Conservation (phyloP, 2,329 filamentous ascomycete genomes). For the Exophiala spinifera region DNA sequence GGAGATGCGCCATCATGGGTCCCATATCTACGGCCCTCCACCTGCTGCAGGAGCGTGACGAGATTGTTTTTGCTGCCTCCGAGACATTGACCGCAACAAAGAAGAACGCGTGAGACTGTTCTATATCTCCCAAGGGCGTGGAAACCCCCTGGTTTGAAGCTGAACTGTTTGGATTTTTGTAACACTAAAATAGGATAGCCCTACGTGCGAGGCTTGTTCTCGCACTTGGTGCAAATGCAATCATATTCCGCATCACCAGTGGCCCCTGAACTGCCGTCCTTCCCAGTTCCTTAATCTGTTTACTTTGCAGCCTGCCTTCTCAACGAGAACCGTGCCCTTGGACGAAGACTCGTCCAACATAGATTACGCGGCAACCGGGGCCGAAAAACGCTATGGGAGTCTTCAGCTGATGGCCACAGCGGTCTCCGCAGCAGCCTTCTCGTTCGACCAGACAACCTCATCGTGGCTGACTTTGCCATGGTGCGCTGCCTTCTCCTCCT, state of each 20-base stretch:
- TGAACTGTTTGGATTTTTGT: no score
- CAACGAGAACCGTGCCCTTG: not conserved
- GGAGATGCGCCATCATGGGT: constrained; percentile 37
- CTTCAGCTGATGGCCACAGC: constrained; percentile 18
- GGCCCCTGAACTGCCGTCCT: no score
- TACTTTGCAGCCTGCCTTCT: not conserved
- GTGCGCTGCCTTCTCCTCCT: constrained; percentile 16
- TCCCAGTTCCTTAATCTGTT: not conserved
- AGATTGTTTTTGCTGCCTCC: constrained; percentile 35
- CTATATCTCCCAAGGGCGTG: no score
- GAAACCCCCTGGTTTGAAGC: no score
- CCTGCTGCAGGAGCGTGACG: constrained; percentile 50
- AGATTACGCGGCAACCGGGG: not conserved
- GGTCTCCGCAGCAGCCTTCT: constrained; percentile 44
- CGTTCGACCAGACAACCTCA: constrained; percentile 15
- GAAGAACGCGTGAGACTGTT: constrained; percentile 22
- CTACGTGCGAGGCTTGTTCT: not conserved
- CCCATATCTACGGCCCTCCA: constrained; percentile 43
- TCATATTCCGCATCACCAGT: not conserved
- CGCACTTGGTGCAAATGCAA: not conserved
- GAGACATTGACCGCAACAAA: constrained; percentile 36
- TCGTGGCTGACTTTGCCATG: constrained; percentile 15
- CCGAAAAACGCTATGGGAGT: no score
- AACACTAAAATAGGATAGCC: no score
- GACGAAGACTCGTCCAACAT: not conserved